These are phyloP conservation scores for Sphaerostilbella broomeana DNA, from an alignment of 2,329 filamentous ascomycete genomes.

Conservation along the genomic window DNA sequence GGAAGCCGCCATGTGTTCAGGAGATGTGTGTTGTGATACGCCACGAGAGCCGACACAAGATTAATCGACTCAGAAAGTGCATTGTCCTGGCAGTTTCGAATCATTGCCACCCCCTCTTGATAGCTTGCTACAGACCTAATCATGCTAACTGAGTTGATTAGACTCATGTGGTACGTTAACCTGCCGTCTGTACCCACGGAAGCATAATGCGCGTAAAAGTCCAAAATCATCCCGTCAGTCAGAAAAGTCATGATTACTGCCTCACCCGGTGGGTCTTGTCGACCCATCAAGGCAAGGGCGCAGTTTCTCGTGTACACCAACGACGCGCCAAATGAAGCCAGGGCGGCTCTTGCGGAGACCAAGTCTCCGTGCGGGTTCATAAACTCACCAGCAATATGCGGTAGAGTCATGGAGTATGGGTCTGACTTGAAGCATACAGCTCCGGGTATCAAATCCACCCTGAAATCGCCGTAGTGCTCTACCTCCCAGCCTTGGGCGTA, in stretches of 20 bases:
- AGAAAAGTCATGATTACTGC: conserved; percentile 22
- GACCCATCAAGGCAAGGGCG: conserved; percentile 18
- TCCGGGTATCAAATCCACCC: background rate
- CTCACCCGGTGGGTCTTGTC: conserved; percentile 15
- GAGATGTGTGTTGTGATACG: conserved; percentile 14
- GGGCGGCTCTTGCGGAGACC: conserved; percentile 16
- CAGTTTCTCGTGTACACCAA: conserved; percentile 23
- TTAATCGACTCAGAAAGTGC: conserved; percentile 14
- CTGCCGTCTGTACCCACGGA: conserved; percentile 10
- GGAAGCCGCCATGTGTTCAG: conserved; percentile 1
- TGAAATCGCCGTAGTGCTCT: background rate
- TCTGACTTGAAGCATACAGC: background rate
- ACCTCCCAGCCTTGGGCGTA: conserved; percentile 1
- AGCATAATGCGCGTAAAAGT: conserved; percentile 24
- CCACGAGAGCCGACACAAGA: conserved; percentile 16
- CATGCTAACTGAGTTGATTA: conserved; percentile 13
- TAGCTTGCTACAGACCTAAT: conserved; percentile 13
- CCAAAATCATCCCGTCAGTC: conserved; percentile 20
- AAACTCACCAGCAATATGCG: conserved; percentile 24
- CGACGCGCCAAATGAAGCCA: conserved; percentile 22
- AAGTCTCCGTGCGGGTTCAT: conserved; percentile 12
- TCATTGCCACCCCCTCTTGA: conserved; percentile 14
- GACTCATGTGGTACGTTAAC: conserved; percentile 21
- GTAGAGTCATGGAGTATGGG: conserved; percentile 18
- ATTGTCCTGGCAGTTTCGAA: conserved; percentile 21